Base-by-base conservation (phyloP, 495 filamentous ascomycete genomes). In the Penicillium canescens region DNA sequence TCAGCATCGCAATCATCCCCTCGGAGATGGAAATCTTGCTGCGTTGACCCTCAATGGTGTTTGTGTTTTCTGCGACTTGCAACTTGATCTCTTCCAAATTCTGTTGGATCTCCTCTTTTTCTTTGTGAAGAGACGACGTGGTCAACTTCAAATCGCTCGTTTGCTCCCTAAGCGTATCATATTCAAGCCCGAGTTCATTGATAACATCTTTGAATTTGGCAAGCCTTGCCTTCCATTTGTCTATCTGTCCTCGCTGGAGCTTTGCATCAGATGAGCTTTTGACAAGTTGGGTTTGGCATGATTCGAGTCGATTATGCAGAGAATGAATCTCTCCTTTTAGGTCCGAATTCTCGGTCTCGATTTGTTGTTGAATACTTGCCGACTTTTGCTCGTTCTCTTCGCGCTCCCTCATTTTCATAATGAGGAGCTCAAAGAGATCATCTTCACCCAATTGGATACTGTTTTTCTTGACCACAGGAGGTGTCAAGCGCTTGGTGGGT, bases 391-490 rank as follows among this genome's bases (percentile, higher is more conserved):
- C 69, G 28, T 60, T 61, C 21, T 75, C 69, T 55, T 76, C 73
- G 0, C 73, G 70, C 35, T 63, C 55, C 44, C 51, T 69, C 26
- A 76, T 59, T 23, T 52, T 68, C 21, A 37, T 45, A 24, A 74
- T 70, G 4, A 77, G 55, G n/a, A 72, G 62, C 31, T 73, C 63
- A 33, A 77, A 75, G 10, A 75, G 48, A 16, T 61, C 57, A 20
- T 75, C 65, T 49, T 76, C 73, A 9, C 60, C 63, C 0, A 70
- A 41, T 7, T 63, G 53, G n/a, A 49, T 13, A 3, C 24, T 53
- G 0, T 12, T 10, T 44, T 52, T 54, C 12, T 26, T 45, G 10
- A 39, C 31, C 0, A 42, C 14, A 10, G 21, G 33, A 1, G 44
- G n/a, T 1, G 34, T 49, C 12, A 52, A 26, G 5, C 38, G 34